These are phyloP conservation scores for Globisporangium alternatum DNA, from an alignment of 352 stramenopile species.

Conservation along the genomic window DNA sequence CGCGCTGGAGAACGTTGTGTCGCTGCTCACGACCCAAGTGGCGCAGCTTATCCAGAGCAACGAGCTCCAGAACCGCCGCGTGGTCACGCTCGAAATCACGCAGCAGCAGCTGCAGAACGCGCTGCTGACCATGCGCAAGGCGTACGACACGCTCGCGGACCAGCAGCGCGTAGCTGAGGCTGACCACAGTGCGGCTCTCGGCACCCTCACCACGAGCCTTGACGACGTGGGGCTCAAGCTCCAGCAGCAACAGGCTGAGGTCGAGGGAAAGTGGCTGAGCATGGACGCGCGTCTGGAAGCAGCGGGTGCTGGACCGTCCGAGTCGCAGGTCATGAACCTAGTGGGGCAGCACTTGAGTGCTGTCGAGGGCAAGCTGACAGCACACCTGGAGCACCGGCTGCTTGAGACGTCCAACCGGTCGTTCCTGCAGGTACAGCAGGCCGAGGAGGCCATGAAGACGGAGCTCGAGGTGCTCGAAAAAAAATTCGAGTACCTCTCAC, in stretches of 20 bases:
- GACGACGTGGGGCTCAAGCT: background rate
- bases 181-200: background rate
- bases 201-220: slow-evolving; percentile 7
- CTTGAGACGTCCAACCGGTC: slow-evolving; percentile 28
- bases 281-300: slow-evolving; percentile 11
- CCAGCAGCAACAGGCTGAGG: slow-evolving; percentile 22
- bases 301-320: slow-evolving; percentile 17
- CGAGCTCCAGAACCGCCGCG: slow-evolving; percentile 26
- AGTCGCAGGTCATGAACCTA: slow-evolving; percentile 23
- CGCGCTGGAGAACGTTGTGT: slow-evolving; percentile 49
- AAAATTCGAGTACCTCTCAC: slow-evolving; percentile 65
- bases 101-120: slow-evolving; percentile 26
- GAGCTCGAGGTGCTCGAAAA: slow-evolving; percentile 67
- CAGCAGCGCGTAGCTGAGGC: slow-evolving; percentile 15
- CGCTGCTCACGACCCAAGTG: slow-evolving; percentile 49
- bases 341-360: slow-evolving; percentile 22
- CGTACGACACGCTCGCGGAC: slow-evolving; percentile 16
- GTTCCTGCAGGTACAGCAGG: slow-evolving; percentile 27
- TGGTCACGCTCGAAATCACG: slow-evolving; percentile 35
- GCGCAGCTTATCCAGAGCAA: slow-evolving; percentile 41
- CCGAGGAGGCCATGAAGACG: slow-evolving; percentile 40
- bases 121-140: slow-evolving; percentile 22
- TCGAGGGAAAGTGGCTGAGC: slow-evolving; percentile 9
- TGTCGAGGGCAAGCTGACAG: slow-evolving; percentile 32
- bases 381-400: slow-evolving; percentile 26